phyloP scores from a whole-genome alignment of 164 flowering plant species.

The Echeveria elegans region DNA sequence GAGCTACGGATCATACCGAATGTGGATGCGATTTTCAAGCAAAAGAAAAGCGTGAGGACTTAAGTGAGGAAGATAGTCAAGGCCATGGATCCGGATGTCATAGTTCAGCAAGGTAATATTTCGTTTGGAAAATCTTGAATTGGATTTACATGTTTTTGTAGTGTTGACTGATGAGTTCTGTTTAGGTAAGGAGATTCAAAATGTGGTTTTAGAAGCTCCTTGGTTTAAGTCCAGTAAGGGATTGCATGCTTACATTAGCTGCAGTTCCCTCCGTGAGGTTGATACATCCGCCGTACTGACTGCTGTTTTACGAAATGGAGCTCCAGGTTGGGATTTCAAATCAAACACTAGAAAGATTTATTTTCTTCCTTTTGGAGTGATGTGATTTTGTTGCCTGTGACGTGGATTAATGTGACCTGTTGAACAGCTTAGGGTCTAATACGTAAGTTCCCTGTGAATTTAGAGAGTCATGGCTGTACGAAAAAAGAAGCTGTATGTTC shows the following conservation, averaged over 20 bases:
- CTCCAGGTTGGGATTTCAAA: conserved; percentile 40
- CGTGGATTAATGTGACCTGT: neutral
- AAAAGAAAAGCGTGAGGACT: conserved; percentile 51
- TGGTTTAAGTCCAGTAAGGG: conserved; percentile 78
- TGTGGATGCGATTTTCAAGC: conserved; percentile 46
- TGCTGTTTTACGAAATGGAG: conserved; percentile 36
- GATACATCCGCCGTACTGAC: conserved; percentile 63
- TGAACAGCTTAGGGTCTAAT: neutral
- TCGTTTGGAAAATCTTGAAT: neutral
- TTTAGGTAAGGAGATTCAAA: conserved; percentile 69
- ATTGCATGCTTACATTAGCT: conserved; percentile 90
- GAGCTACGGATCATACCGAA: conserved; percentile 12
- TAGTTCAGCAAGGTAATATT: conserved; percentile 53
- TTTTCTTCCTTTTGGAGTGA: neutral
- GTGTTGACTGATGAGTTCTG: neutral
- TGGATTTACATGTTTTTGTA: neutral
- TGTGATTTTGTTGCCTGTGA: too few species aligned
- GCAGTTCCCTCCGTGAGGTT: conserved; percentile 77
- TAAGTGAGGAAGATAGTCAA: conserved; percentile 57
- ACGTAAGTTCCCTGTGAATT: conserved; percentile 7
- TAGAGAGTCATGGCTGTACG: conserved; percentile 29
- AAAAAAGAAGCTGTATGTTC: conserved; percentile 77
- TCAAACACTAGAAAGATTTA: neutral
- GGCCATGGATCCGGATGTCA: conserved; percentile 49
- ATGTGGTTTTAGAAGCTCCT: conserved; percentile 56